Evolutionary conservation across 2,329 filamentous ascomycete species (phyloP), one percentile per base, ranked within the genome.

Genomic region (Aureobasidium sp.): DNA sequence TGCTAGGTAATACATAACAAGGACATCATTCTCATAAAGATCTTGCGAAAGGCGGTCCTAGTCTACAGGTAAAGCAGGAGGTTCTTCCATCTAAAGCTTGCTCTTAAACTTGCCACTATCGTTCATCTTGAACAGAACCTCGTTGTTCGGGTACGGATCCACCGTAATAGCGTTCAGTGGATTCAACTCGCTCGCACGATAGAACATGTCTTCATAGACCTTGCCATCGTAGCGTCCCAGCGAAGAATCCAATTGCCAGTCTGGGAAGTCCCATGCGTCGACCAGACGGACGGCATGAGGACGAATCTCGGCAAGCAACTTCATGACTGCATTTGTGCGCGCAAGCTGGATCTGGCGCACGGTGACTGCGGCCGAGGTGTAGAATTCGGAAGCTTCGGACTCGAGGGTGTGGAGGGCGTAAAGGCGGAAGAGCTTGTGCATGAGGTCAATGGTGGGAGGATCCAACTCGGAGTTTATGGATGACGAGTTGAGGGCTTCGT

Each of bases 121-220:
- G 64, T 84, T 80, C 67, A 80, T 83, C 80, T 83, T 86, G 69
- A 89, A 81, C 68, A 89, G 68, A 3, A 81, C 78, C 64, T 77
- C 77, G 63, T 76, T 85, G 67, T 85, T 79, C 7, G 88, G 87
- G 71, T 90, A 88, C 0, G 87, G 87, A 67, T 91, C 87, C 62
- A 90, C 83, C 0, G 85, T 85, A 61, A 90, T 77, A 19, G 83
- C 80, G 69, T 91, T 91, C 48, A 91, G 75, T 1, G 88, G 88
- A 69, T 91, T 91, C 67, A 87, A 74, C 76, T 89, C 81, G 64
- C 83, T 86, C 0, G 88, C 89, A 15, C 88, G 77, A 68, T 85
- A 78, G 75, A 91, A 91, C 77, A 91, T 79, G 68, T 91, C 88
- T 71, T 89, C 86, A 67, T 91, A 91, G 1, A 91, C 88, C 68